These are phyloP conservation scores for Sarocladium oryzae DNA, from an alignment of 2,329 filamentous ascomycete genomes.

Conservation along the genomic window DNA sequence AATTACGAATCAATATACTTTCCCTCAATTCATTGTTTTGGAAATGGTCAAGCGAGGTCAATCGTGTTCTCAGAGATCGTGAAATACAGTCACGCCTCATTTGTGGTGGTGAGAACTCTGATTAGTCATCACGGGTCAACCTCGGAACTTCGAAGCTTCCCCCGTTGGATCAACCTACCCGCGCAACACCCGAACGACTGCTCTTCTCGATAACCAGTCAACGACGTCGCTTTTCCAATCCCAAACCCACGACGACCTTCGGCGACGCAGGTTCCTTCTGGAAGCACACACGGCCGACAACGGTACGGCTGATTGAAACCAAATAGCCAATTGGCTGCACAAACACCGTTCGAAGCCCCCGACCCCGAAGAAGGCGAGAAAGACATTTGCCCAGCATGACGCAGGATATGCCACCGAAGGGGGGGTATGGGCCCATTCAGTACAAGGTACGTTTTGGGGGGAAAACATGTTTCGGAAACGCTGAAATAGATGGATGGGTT, in stretches of 20 bases:
- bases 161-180: not conserved
- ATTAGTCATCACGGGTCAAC: conserved; percentile 5
- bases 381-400: conserved; percentile 52
- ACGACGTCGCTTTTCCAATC: not conserved
- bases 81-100: not conserved
- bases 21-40: no score
- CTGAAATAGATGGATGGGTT: no score
- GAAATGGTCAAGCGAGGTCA: no score
- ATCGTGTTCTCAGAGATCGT: no score
- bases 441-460: conserved; percentile 72
- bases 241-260: not conserved
- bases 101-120: not conserved
- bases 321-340: conserved; percentile 4
- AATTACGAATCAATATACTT: no score
- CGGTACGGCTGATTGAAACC: no score
- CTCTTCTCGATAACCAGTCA: not conserved
- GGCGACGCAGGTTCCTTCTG: no score
- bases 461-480: no score
- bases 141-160: conserved; percentile 3
- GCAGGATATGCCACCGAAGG: conserved; percentile 93
- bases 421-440: conserved; percentile 94
- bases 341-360: not conserved
- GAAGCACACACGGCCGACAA: no score
- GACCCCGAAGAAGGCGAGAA: not conserved
- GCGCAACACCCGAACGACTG: no score